Percentiles rank a stretch among this genome's conserved stretches.
Conservation (phyloP, 164 flowering plant species). For the Vitis amurensis region DNA sequence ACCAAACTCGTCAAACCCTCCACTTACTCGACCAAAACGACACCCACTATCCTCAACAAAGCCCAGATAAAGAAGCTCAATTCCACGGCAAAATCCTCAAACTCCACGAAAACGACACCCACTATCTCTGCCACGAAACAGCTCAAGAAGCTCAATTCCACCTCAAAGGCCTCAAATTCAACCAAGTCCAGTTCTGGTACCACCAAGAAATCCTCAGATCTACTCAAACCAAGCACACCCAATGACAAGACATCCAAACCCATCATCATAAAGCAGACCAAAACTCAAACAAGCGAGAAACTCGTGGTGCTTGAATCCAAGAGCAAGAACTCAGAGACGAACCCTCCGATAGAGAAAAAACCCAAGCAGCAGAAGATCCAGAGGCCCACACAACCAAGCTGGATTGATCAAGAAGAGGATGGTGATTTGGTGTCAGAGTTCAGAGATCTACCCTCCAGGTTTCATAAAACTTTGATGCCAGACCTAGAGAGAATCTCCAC, state of each 20-base stretch:
- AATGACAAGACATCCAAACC: conserved; percentile 53
- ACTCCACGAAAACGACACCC: background rate
- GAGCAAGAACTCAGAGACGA: conserved; percentile 13
- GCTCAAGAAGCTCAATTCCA: conserved; percentile 60
- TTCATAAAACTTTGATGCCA: conserved; percentile 68
- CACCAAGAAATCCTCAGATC: conserved; percentile 55
- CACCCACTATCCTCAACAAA: conserved; percentile 16
- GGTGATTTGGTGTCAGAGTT: conserved; percentile 62
- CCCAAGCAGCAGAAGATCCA: conserved; percentile 12
- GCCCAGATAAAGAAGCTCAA: conserved; percentile 45
- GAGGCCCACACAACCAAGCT: conserved; percentile 24
- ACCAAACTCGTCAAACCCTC: conserved; percentile 35
- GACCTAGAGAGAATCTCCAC: conserved; percentile 73
- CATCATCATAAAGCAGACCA: conserved; percentile 21
- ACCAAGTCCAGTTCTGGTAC: conserved; percentile 26
- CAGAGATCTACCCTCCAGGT: conserved; percentile 65
- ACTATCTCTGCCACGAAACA: conserved; percentile 15
- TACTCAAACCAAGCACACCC: conserved; percentile 35
- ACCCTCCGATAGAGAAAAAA: conserved; percentile 8
- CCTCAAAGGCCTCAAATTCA: conserved; percentile 43
- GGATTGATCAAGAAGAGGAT: conserved; percentile 49
- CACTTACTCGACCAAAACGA: conserved; percentile 19
- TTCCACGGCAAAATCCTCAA: conserved; percentile 28
- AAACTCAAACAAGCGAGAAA: conserved; percentile 12
- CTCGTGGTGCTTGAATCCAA: conserved; percentile 13